Conservation (phyloP, 2,329 filamentous ascomycete genomes). For the Daldinia sp. region DNA sequence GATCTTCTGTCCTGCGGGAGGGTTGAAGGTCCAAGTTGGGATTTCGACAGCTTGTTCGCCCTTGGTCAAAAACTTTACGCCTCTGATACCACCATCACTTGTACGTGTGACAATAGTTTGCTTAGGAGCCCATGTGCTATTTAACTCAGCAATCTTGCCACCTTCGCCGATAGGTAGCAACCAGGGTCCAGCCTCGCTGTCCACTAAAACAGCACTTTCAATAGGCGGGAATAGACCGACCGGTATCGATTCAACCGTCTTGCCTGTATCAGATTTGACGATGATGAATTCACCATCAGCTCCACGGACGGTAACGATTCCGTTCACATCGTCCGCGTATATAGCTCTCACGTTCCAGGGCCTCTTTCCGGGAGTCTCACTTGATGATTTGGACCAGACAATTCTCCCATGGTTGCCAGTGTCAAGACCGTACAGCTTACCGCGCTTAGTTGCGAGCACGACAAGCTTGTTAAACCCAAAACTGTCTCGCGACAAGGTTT, state of each 20-base stretch:
- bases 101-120: slow-evolving; percentile 67
- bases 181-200: slow-evolving; percentile 64
- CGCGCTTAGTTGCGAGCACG: slow-evolving; percentile 81
- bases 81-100: slow-evolving; percentile 63
- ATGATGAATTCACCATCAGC: slow-evolving; percentile 72
- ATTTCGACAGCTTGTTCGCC: slow-evolving; percentile 59
- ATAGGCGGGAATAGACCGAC: slow-evolving; percentile 56
- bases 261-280: slow-evolving; percentile 66
- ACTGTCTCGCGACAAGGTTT: slow-evolving; percentile 71
- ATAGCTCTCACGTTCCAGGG: slow-evolving; percentile 77
- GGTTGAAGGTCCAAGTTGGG: slow-evolving; percentile 78
- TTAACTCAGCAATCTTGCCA: slow-evolving; percentile 62
- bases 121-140: slow-evolving; percentile 61
- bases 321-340: slow-evolving; percentile 67
- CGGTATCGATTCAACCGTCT: slow-evolving; percentile 59
- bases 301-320: slow-evolving; percentile 69
- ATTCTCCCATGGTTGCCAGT: slow-evolving; percentile 79
- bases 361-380: slow-evolving; percentile 66
- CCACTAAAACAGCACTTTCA: slow-evolving; percentile 64
- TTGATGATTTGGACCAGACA: slow-evolving; percentile 78
- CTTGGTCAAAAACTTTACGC: slow-evolving; percentile 63
- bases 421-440: slow-evolving; percentile 84
- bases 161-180: slow-evolving; percentile 65
- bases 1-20: slow-evolving; percentile 75
- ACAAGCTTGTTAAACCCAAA: slow-evolving; percentile 93